phyloP scores from a whole-genome alignment of 1,284 basidiomycete genomes.

The Paramarasmius palmivorus region DNA sequence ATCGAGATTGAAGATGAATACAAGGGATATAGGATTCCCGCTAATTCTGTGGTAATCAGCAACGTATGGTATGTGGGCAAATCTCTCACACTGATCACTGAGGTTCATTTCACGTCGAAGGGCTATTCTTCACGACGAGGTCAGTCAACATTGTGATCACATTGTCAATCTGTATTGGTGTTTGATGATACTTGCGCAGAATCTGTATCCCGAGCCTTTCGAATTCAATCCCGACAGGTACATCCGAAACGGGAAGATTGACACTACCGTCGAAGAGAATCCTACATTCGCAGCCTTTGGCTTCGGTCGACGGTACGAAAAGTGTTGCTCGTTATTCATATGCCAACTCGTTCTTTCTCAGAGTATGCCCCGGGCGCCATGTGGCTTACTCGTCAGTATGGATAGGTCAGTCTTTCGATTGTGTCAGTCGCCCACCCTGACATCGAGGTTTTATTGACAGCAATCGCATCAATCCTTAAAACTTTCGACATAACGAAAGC shows the following conservation, averaged over 20 bases:
- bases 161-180: neutral
- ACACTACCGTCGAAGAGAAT: neutral
- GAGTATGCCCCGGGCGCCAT: no score
- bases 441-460: no score
- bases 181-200: neutral
- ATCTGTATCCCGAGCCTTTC: neutral
- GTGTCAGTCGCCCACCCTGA: no score
- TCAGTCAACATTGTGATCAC: no score
- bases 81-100: neutral
- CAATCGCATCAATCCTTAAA: no score
- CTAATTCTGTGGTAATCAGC: constrained; percentile 3
- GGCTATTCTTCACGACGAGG: constrained; percentile 12
- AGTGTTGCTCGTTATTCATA: no score
- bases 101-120: neutral
- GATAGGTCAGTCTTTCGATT: no score
- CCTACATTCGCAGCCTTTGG: constrained; percentile 9
- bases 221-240: constrained; percentile 8
- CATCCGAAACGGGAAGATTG: neutral
- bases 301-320: constrained; percentile 10
- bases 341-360: no score
- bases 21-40: constrained; percentile 11
- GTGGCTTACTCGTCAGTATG: no score
- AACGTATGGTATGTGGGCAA: constrained; percentile 7
- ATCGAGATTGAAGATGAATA: constrained; percentile 10
- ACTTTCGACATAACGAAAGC: no score